A percentile compares a stretch with the other conserved stretches of the same genome.
phyloP scores from a whole-genome alignment of 2,329 filamentous ascomycete species.

The Diaporthe vaccinii region DNA sequence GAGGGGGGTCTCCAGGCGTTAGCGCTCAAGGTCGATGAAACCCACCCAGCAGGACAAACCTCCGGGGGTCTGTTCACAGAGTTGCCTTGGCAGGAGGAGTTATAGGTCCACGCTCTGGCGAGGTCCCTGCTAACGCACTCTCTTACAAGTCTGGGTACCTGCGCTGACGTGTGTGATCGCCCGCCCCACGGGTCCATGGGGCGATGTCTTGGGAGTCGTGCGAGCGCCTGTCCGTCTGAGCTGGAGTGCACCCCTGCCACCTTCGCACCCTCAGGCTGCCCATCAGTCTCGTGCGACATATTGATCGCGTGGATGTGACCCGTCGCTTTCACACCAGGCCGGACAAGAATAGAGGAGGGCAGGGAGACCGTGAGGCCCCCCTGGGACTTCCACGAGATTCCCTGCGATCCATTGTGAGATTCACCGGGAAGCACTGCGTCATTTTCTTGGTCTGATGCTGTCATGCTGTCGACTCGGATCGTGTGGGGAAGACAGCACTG shows the following conservation, averaged over 20 bases:
- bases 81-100: not conserved
- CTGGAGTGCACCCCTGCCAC: not conserved
- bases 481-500: constrained; percentile 19
- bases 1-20: constrained; percentile 2
- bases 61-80: constrained; percentile 16
- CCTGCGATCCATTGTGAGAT: constrained; percentile 19
- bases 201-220: constrained; percentile 3
- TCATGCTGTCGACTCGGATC: constrained; percentile 20
- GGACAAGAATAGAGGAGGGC: not conserved
- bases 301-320: constrained; percentile 27
- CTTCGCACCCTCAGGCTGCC: not conserved
- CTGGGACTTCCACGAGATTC: not conserved
- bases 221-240: constrained; percentile 24
- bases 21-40: constrained; percentile 18
- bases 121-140: constrained; percentile 26
- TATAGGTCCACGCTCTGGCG: constrained; percentile 22
- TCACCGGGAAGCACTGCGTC: constrained; percentile 5
- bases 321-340: not conserved
- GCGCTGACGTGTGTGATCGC: constrained; percentile 33
- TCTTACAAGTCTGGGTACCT: constrained; percentile 27
- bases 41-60: constrained; percentile 18
- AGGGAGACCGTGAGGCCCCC: not conserved
- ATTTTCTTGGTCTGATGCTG: not conserved
- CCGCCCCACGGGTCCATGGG: constrained; percentile 16
- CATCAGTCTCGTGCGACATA: constrained; percentile 15